A percentile compares a stretch with the other conserved stretches of the same genome.
Conservation (phyloP, 441 rosid genomes). For the Melastoma candidum region DNA sequence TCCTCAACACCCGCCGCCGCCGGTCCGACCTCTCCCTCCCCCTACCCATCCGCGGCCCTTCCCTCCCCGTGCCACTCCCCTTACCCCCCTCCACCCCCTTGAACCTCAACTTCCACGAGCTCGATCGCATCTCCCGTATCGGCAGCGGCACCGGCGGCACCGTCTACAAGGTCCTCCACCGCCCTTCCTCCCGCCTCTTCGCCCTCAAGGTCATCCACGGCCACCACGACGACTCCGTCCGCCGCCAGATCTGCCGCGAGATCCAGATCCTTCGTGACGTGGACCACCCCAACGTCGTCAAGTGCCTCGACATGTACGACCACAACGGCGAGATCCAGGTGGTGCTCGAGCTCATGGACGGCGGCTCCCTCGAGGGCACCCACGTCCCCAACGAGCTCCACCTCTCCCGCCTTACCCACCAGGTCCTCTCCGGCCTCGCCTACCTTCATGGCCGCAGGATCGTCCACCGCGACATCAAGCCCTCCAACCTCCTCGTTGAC, state of each 20-base stretch:
- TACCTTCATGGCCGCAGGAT: constrained; percentile 68
- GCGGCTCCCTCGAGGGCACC: constrained; percentile 70
- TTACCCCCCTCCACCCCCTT: constrained; percentile 13
- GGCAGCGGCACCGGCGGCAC: constrained; percentile 89
- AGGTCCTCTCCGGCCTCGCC: constrained; percentile 66
- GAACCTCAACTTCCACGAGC: constrained; percentile 33
- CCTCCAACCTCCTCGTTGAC: constrained; percentile 67
- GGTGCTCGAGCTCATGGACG: constrained; percentile 77
- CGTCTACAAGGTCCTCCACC: constrained; percentile 75
- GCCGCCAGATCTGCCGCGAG: constrained; percentile 85
- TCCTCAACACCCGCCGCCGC: constrained; percentile 19
- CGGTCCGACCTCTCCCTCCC: constrained; percentile 69
- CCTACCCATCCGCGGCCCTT: constrained; percentile 26
- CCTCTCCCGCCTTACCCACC: constrained; percentile 56
- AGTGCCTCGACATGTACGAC: constrained; percentile 75
- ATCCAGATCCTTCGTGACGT: constrained; percentile 81
- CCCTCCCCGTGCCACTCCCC: too few relatives aligned
- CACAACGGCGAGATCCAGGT: constrained; percentile 83
- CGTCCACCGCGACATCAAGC: constrained; percentile 89
- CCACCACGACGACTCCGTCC: constrained; percentile 65
- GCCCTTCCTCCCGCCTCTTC: constrained; percentile 32
- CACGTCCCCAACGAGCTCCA: constrained; percentile 41
- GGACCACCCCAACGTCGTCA: constrained; percentile 75
- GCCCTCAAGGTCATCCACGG: constrained; percentile 89
- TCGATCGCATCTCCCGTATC: constrained; percentile 54